phyloP scores from a whole-genome alignment of 208 protist species.

The Acanthamoeba culbertsoni region DNA sequence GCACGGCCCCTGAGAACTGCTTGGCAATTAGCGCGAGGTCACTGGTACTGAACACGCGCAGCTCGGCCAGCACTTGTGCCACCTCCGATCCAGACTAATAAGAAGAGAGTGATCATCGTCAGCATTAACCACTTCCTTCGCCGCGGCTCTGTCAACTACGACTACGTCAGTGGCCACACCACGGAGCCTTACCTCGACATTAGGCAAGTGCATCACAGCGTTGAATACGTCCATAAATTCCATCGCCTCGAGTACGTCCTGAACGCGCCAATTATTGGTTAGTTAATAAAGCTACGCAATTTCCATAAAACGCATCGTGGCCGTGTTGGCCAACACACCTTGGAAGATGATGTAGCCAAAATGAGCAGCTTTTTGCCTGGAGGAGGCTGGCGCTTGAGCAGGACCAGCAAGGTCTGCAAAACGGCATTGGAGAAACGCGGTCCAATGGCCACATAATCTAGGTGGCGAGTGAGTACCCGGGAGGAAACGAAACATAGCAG shows the following conservation, averaged over 20 bases:
- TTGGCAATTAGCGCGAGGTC: neutral
- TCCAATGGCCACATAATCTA: slow-evolving; percentile 96
- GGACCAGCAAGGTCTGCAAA: slow-evolving; percentile 95
- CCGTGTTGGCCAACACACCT: slow-evolving; percentile 13
- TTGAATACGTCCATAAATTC: slow-evolving; percentile 90
- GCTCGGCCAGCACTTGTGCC: neutral
- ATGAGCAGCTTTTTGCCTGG: slow-evolving; percentile 92
- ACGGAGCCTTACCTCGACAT: neutral
- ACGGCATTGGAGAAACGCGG: slow-evolving; percentile 98
- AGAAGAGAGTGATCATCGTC: neutral
- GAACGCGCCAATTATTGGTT: neutral
- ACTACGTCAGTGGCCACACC: neutral
- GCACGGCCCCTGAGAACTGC: slow-evolving; percentile 6
- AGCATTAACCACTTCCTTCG: too few species aligned
- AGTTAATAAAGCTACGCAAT: too few species aligned
- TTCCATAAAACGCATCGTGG: neutral
- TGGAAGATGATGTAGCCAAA: slow-evolving; percentile 92
- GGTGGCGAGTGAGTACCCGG: slow-evolving; percentile 71
- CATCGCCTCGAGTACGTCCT: slow-evolving; percentile 89
- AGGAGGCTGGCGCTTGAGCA: slow-evolving; percentile 93
- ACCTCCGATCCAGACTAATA: slow-evolving; percentile 35
- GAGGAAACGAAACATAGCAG: slow-evolving; percentile 33
- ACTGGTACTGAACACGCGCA: slow-evolving; percentile 12
- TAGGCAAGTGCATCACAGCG: slow-evolving; percentile 31
- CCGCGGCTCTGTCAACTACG: neutral